Evolutionary conservation across 805 yeast genomes (phyloP), one percentile per base, ranked within the genome.

Genomic region (Barnettozyma sp.): DNA sequence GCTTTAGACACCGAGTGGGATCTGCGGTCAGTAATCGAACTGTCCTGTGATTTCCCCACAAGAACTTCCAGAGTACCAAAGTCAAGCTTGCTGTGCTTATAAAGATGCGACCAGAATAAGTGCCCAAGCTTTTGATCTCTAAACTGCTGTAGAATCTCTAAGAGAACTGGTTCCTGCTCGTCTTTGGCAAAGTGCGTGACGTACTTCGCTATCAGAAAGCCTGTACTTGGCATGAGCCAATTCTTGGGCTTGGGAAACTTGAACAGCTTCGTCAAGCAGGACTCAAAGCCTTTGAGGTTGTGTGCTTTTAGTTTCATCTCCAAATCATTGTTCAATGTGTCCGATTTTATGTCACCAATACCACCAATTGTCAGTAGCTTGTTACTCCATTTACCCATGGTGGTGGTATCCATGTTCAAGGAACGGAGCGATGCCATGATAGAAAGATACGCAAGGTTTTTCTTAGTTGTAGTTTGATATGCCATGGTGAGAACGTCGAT

Each of bases 221-320:
- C 22, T 1, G 52, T 48, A 2, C 42, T 34, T 4, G 33, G 19
- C 5, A 28, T 25, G 5, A 49, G 29, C 54, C 54, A 49, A 12
- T 31, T 13, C 2, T n/a, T 6, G n/a, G 15, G 26, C 2, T 7
- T 14, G 5, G 24, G 13, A 8, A 27, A 20, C 7, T 21, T 26
- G 1, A 41, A 33, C n/a, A 49, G 8, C 17, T 23, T 31, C 17
- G 33, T 35, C 10, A 49, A 14, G 14, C 46, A 39, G 25, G 45
- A 38, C 25, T 39, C 33, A 21, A 49, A 22, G 23, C 49, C 43
- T 17, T 39, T 30, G 6, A 36, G 4, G 24, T 49, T 49, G 2
- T 21, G 9, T 2, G 42, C 13, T 3, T 33, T 16, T 22, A 49
- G 13, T 36, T 44, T 46, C 3, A 45, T 41, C 22, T 37, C 23